phyloP scores from a whole-genome alignment of 2,329 filamentous ascomycete genomes.

The Beauveria asiatica region DNA sequence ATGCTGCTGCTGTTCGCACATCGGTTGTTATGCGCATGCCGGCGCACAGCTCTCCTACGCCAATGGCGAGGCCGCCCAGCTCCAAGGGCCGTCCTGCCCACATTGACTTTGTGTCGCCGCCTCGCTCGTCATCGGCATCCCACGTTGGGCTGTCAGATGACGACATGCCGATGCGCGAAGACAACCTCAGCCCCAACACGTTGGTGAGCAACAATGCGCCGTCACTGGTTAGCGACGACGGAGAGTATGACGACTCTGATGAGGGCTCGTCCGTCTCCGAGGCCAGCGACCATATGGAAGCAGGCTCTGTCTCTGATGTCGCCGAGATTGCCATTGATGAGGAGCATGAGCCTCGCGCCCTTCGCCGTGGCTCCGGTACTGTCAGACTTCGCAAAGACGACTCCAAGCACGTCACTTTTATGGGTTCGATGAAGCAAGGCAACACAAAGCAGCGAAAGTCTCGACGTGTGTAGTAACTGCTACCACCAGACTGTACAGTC shows the following conservation, averaged over 20 bases:
- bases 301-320: constrained; percentile 52
- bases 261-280: constrained; percentile 54
- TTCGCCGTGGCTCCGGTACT: constrained; percentile 35
- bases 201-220: constrained; percentile 67
- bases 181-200: constrained; percentile 60
- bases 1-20: constrained; percentile 21
- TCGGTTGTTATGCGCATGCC: constrained; percentile 50
- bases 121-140: constrained; percentile 16
- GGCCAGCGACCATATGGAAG: constrained; percentile 46
- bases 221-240: constrained; percentile 72
- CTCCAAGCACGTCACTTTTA: constrained; percentile 46
- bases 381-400: constrained; percentile 47
- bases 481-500: constrained; percentile 2
- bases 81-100: constrained; percentile 43
- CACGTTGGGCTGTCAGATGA: constrained; percentile 29
- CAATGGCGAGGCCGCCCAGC: constrained; percentile 38
- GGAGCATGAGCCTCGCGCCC: constrained; percentile 38
- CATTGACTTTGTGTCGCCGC: constrained; percentile 31
- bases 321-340: constrained; percentile 55
- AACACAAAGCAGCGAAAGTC: constrained; percentile 25
- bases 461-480: constrained; percentile 18
- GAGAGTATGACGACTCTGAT: constrained; percentile 67
- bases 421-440: constrained; percentile 38
- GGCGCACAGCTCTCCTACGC: constrained; percentile 44
- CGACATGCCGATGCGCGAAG: constrained; percentile 45